Evolutionary conservation across 1,284 basidiomycete species (phyloP), one percentile per base, ranked within the genome.

Genomic region (Lentinula novae-zelandiae): DNA sequence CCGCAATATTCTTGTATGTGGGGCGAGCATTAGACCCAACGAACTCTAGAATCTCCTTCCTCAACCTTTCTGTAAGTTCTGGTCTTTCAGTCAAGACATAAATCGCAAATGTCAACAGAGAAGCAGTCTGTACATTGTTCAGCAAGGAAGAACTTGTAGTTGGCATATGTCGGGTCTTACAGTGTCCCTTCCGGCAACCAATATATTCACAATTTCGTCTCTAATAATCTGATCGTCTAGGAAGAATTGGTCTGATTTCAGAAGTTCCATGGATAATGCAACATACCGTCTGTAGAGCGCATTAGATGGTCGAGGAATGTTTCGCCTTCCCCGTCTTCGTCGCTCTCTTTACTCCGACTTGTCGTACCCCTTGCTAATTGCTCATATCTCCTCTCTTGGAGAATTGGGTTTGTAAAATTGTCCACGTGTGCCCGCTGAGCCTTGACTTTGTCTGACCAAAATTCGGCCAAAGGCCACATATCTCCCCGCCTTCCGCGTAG

Each of bases 1-100:
- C 63, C 40, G 69, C 64, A 20, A 76, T 62, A 40, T 72, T 69
- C 5, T 75, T 71, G 52, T 67, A 71, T 0, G 70, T 71, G 3
- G 76, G 74, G 9, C 63, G 49, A 12, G 60, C 53, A 5, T 50
- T 71, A 10, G 70, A 62, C 0, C 78, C 80, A 1, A 82, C 69
- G 7, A 71, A 67, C 12, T 71, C 65, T 9, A 79, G 63, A 44
- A 84, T 73, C 63, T 83, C 82, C 5, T 70, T 63, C 5, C 79
- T 75, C 3, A 82, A 69, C 7, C 69, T 68, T 3, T 64, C 52
- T 13, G 75, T 65, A 20, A 82, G 70, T 4, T 73, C 60, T 2
- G 79, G 79, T 64, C 82, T 70, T 55, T 75, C 68, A 0, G 81
- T 71, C 31, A 83, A 84, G 74, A 78, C 73, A 66, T 83, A 83